phyloP scores from a whole-genome alignment of 2,329 filamentous ascomycete genomes.

The Nannizziopsis barbatae region DNA sequence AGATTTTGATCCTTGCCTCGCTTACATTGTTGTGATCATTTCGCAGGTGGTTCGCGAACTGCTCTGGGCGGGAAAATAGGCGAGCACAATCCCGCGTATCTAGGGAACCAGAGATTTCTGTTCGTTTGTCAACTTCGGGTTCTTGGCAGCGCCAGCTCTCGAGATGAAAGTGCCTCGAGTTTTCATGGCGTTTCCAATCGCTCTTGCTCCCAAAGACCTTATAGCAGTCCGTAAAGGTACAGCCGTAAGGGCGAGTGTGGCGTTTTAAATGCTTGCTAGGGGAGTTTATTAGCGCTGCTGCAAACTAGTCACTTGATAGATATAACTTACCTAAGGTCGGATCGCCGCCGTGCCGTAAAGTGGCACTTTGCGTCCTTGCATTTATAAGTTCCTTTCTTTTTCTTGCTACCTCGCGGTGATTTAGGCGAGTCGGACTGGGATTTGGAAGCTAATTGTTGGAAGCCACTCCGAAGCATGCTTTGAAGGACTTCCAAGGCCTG shows the following conservation, averaged over 20 bases:
- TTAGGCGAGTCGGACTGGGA: too few relatives aligned
- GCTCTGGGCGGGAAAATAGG: slow-evolving; percentile 47
- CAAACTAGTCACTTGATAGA: neutral
- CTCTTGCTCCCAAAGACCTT: slow-evolving; percentile 84
- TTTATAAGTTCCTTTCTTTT: slow-evolving; percentile 8
- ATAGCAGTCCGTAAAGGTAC: slow-evolving; percentile 58
- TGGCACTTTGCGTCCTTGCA: slow-evolving; percentile 19
- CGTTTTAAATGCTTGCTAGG: slow-evolving; percentile 71
- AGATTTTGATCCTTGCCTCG: slow-evolving; percentile 24
- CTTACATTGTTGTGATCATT: slow-evolving; percentile 36
- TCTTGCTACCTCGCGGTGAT: neutral
- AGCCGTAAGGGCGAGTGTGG: slow-evolving; percentile 70
- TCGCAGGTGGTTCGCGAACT: slow-evolving; percentile 52
- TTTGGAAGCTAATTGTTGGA: neutral
- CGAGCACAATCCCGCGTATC: slow-evolving; percentile 41
- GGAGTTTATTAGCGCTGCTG: neutral
- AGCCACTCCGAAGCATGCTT: neutral
- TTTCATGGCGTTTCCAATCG: slow-evolving; percentile 89
- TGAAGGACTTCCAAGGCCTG: slow-evolving; percentile 24
- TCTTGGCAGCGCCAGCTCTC: slow-evolving; percentile 62
- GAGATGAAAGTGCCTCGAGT: slow-evolving; percentile 59
- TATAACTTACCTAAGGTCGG: slow-evolving; percentile 29
- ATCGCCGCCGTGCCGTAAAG: slow-evolving; percentile 17
- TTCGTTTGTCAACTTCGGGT: slow-evolving; percentile 18
- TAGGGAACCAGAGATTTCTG: slow-evolving; percentile 17